phyloP scores from a whole-genome alignment of 305 asterid genomes.

The Fraxinus velutina region DNA sequence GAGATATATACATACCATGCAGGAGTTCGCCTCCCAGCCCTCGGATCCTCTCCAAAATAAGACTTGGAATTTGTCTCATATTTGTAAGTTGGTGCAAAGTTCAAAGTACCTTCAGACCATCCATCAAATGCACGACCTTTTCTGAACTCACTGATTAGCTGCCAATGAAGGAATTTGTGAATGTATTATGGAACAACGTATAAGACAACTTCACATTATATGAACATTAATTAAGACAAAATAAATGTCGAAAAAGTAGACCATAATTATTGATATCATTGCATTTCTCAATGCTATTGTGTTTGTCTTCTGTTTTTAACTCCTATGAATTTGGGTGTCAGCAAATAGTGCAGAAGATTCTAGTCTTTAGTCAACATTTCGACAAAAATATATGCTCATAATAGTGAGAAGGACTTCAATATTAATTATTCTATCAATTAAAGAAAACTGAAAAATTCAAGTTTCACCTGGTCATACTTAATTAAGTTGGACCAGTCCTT shows the following conservation, averaged over 20 bases:
- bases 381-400: background rate
- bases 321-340: background rate
- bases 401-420: background rate
- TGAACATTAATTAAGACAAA: background rate
- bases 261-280: background rate
- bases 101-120: constrained; percentile 86
- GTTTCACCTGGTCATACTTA: constrained; percentile 67
- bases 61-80: constrained; percentile 67
- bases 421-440: background rate
- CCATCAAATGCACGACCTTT: constrained; percentile 88
- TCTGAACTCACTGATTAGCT: constrained; percentile 76
- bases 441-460: background rate
- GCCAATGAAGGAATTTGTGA: constrained; percentile 22
- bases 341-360: background rate
- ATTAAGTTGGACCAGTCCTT: constrained; percentile 65
- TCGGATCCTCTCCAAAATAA: constrained; percentile 67
- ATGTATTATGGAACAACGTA: background rate
- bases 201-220: background rate
- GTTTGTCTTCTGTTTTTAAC: background rate
- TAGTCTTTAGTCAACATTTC: background rate
- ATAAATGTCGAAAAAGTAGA: background rate
- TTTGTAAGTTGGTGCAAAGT: constrained; percentile 90
- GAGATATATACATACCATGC: constrained; percentile 62
- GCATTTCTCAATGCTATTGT: background rate
- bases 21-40: constrained; percentile 73